Evolutionary conservation across 140 eudicot species (phyloP).

Genomic region (Stevia rebaudiana): DNA sequence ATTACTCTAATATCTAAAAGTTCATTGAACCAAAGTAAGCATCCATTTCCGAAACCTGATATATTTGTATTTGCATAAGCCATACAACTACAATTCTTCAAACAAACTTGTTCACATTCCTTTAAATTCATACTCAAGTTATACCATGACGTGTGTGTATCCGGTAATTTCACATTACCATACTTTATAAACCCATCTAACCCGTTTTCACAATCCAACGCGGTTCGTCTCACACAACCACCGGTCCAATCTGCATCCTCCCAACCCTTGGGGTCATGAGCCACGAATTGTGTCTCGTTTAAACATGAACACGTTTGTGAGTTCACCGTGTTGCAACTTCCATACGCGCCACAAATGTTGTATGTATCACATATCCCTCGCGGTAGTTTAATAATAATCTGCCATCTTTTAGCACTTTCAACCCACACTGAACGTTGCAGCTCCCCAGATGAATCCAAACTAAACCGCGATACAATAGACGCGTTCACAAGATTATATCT

Average conservation of each 20-base stretch:
- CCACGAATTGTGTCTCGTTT: conserved; percentile 23
- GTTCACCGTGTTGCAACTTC: conserved; percentile 23
- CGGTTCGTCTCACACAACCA: conserved; percentile 26
- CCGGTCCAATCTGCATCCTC: conserved; percentile 9
- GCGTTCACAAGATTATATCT: not conserved
- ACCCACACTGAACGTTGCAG: conserved; percentile 25
- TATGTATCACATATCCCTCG: conserved; percentile 32
- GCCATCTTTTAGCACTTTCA: conserved; percentile 19
- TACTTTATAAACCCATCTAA: conserved; percentile 20
- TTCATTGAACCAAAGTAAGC: conserved; percentile 26
- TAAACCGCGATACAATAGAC: not conserved
- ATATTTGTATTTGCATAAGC: conserved; percentile 38
- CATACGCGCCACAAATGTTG: conserved; percentile 29
- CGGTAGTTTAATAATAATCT: not conserved
- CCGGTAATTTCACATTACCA: conserved; percentile 41
- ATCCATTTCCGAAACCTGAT: conserved; percentile 24
- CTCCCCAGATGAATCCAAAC: conserved; percentile 15
- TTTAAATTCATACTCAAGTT: conserved; percentile 27
- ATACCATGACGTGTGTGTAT: conserved; percentile 27
- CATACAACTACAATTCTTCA: conserved; percentile 41
- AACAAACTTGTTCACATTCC: conserved; percentile 32
- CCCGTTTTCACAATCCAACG: conserved; percentile 24
- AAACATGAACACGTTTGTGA: conserved; percentile 33
- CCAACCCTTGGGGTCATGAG: conserved; percentile 15
- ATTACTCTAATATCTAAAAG: conserved; percentile 14